Conservation (phyloP, 345 rosid genomes). For the Gossypium herbaceum region DNA sequence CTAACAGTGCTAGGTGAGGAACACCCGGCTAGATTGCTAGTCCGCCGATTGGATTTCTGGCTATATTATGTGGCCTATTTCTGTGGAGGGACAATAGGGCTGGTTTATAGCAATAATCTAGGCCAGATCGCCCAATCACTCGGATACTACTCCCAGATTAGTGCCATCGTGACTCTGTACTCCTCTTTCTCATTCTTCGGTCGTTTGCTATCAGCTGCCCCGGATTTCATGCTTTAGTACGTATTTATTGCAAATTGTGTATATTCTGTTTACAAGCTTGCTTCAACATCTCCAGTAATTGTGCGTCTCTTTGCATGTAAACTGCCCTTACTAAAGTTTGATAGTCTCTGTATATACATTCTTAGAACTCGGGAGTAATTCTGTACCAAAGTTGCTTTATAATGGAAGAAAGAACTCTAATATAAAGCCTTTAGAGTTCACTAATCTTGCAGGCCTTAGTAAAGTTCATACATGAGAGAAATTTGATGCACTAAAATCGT, state of each 20-base stretch:
- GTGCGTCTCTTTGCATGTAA: too few species aligned
- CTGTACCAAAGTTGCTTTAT: not conserved
- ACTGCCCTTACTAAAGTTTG: not conserved
- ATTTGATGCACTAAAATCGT: too few species aligned
- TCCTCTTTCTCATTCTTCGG: slow-evolving; percentile 84
- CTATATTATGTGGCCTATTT: slow-evolving; percentile 64
- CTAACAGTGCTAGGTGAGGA: slow-evolving; percentile 68
- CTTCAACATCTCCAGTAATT: not conserved
- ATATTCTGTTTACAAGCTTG: not conserved
- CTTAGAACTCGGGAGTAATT: not conserved
- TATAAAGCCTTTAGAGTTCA: not conserved
- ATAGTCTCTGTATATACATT: not conserved
- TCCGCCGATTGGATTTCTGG: slow-evolving; percentile 74
- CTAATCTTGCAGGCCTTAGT: too few species aligned
- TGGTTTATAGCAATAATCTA: slow-evolving; percentile 77
- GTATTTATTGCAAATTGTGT: slow-evolving; percentile 24
- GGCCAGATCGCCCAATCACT: slow-evolving; percentile 84
- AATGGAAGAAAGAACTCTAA: not conserved
- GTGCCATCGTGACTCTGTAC: slow-evolving; percentile 56
- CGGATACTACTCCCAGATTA: slow-evolving; percentile 37
- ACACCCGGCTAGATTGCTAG: slow-evolving; percentile 45
- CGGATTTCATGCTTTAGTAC: slow-evolving; percentile 69
- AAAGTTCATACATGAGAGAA: too few species aligned
- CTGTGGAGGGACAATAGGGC: slow-evolving; percentile 77
- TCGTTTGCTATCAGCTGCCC: slow-evolving; percentile 73